These are phyloP conservation scores for Cyberlindnera bimundalis DNA, from an alignment of 805 yeast species.

Conservation along the genomic window DNA sequence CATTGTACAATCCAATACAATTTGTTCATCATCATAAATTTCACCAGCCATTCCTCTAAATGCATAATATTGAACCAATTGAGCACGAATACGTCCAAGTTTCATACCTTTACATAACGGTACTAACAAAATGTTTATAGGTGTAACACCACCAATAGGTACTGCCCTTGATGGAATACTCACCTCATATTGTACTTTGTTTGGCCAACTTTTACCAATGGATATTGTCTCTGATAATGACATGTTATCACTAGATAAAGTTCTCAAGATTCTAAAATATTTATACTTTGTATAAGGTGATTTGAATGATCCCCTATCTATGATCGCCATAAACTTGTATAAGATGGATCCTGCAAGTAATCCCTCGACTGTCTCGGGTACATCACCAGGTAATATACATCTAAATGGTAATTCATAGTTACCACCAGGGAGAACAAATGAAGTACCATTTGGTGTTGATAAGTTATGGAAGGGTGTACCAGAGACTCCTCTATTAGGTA, in stretches of 20 bases:
- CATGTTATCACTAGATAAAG: slow-evolving; percentile 75
- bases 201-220: slow-evolving; percentile 88
- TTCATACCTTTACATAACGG: slow-evolving; percentile 78
- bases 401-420: slow-evolving; percentile 86
- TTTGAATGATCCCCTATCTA: slow-evolving; percentile 62
- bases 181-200: slow-evolving; percentile 81
- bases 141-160: slow-evolving; percentile 76
- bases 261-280: slow-evolving; percentile 75
- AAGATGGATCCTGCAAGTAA: slow-evolving; percentile 71
- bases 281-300: slow-evolving; percentile 43
- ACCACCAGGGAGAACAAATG: slow-evolving; percentile 55
- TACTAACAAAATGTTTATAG: slow-evolving; percentile 63
- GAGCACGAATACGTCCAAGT: slow-evolving; percentile 63
- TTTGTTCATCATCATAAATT: slow-evolving; percentile 56
- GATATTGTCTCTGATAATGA: slow-evolving; percentile 77
- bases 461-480: slow-evolving; percentile 34
- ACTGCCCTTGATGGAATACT: slow-evolving; percentile 83
- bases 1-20: slow-evolving; percentile 48
- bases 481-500: slow-evolving; percentile 29
- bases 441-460: slow-evolving; percentile 22
- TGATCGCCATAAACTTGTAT: slow-evolving; percentile 69
- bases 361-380: slow-evolving; percentile 86
- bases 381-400: slow-evolving; percentile 72
- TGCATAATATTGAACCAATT: slow-evolving; percentile 62
- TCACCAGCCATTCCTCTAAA: slow-evolving; percentile 55